Evolutionary conservation across 2,329 filamentous ascomycete species (phyloP).

Genomic region (Ustulina deusta): DNA sequence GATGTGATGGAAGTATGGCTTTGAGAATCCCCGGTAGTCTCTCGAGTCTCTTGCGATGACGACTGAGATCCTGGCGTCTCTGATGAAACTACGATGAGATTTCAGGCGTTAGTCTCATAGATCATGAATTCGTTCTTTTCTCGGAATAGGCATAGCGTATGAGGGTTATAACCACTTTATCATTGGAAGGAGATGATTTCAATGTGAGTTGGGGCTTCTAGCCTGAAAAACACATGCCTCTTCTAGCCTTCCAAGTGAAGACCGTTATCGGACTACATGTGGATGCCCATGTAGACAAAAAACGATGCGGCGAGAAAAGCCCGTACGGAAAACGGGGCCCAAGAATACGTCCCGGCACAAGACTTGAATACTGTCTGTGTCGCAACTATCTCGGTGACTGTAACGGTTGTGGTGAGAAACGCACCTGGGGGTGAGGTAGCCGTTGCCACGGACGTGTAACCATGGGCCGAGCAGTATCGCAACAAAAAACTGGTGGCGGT

Average conservation of each 20-base stretch:
- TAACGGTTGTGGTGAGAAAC: slow-evolving; percentile 8
- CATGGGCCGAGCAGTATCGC: slow-evolving; percentile 7
- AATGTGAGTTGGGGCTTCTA: background rate
- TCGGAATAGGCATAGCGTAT: background rate
- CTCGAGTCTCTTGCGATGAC: background rate
- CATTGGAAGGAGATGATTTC: background rate
- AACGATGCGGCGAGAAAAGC: background rate
- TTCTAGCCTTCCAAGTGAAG: background rate
- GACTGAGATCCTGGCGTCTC: background rate
- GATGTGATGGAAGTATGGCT: background rate
- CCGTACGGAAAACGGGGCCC: background rate
- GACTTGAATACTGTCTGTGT: slow-evolving; percentile 5
- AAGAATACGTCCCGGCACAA: background rate
- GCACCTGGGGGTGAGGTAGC: background rate
- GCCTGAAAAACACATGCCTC: background rate
- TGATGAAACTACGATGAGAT: background rate
- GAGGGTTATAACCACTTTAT: background rate
- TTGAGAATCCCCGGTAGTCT: background rate
- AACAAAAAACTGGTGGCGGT: slow-evolving; percentile 1
- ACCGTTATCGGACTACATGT: background rate
- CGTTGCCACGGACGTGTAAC: slow-evolving; percentile 2
- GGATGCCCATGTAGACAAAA: background rate
- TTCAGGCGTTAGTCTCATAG: background rate
- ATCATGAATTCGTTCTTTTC: background rate
- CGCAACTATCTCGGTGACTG: slow-evolving; percentile 4